Evolutionary conservation across 2,329 filamentous ascomycete genomes (phyloP), one percentile per base, ranked within the genome.

Genomic region (Xenoacremonium recifei): DNA sequence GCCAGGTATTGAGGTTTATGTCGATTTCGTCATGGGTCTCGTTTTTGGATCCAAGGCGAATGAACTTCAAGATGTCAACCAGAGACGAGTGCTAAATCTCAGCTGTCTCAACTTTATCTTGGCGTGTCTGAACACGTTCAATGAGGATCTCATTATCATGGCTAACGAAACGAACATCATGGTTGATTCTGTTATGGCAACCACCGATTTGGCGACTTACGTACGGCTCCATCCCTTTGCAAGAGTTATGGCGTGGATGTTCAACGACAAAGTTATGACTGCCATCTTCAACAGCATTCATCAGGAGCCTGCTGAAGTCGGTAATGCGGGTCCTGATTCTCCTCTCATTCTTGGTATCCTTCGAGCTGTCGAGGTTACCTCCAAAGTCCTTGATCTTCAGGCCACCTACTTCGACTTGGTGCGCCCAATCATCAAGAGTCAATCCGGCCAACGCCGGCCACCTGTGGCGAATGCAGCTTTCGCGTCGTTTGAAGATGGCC

Each of bases 211-310:
- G 4, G 80, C 83, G 37, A 77, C 79, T 5, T 99, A 99, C 61
- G 82, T 93, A 44, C 81, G 83, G 18, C 77, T 96, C 39, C 95
- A 99, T 67, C 92, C 95, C 1, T 99, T 97, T 59, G 84, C 88
- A 3, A 82, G 95, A 45, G 85, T 95, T 13, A 96, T 97, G 87
- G 93, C 99, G 61, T 97, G 93, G 90, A 80, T 99, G 67, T 96
- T 95, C 66, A 96, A 95, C 60, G 89, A 95, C 58, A 89, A 86
- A 50, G 88, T 96, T 17, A 81, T 95, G 56, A 80, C 79, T 50
- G 80, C 85, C 12, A 69, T 99, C 2, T 92, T 96, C 64, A 76
- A 80, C 42, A 80, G 86, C 10, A 80, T 93, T 21, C 87, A 92
- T 53, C 85, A 95, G 61, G 81, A 92, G 52, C 70, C 85, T 13